Conservation (phyloP, 2,329 filamentous ascomycete species). For the Rasamsonia emersonii region DNA sequence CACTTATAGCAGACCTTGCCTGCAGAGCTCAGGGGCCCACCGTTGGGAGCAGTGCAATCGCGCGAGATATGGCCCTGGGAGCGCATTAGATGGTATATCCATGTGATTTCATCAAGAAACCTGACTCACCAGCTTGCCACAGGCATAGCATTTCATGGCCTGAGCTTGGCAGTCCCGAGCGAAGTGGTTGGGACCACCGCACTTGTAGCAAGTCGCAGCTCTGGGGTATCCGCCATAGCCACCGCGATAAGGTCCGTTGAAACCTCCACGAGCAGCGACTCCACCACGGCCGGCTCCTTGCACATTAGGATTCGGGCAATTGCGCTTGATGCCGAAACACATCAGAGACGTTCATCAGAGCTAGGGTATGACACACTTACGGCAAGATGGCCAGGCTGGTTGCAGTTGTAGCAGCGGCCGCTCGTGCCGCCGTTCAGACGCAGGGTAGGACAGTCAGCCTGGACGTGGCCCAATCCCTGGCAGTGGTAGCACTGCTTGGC, state of each 20-base stretch:
- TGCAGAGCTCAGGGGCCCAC: slow-evolving; percentile 86
- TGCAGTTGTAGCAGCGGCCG: slow-evolving; percentile 95
- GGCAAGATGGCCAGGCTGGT: slow-evolving; percentile 84
- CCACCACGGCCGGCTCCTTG: slow-evolving; percentile 53
- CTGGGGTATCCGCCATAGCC: slow-evolving; percentile 55
- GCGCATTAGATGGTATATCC: neutral
- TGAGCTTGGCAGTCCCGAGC: slow-evolving; percentile 97
- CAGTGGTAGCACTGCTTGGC: slow-evolving; percentile 99
- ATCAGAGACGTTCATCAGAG: slow-evolving; percentile 24
- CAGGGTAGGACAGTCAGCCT: slow-evolving; percentile 96
- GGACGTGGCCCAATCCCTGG: slow-evolving; percentile 95
- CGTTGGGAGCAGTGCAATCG: slow-evolving; percentile 95
- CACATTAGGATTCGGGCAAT: slow-evolving; percentile 68
- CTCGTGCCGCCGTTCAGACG: slow-evolving; percentile 73
- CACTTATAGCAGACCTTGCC: slow-evolving; percentile 99
- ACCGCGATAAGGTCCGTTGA: slow-evolving; percentile 57
- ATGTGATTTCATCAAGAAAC: neutral
- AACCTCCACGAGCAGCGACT: slow-evolving; percentile 58
- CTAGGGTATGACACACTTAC: slow-evolving; percentile 42
- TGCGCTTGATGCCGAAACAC: slow-evolving; percentile 47
- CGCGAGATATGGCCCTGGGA: slow-evolving; percentile 70
- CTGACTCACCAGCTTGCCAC: slow-evolving; percentile 65
- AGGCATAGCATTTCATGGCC: slow-evolving; percentile 97
- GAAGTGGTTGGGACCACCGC: slow-evolving; percentile 88
- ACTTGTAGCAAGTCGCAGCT: slow-evolving; percentile 61